These are phyloP conservation scores for Brasenia schreberi DNA, from an alignment of 164 flowering plant genomes.

Conservation along the genomic window DNA sequence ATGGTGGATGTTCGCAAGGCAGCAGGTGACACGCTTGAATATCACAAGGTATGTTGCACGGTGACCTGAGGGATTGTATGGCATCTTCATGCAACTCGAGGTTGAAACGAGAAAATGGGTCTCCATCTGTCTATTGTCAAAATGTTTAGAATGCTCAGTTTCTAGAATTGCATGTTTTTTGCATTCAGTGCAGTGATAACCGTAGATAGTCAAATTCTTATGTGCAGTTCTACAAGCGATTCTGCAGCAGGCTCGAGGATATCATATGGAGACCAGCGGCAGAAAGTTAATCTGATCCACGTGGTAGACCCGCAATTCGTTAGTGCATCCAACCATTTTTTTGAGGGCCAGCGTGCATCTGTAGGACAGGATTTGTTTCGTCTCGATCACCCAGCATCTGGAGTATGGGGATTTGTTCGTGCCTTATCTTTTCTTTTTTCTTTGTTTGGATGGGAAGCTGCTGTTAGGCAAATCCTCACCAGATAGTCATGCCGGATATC, in stretches of 20 bases:
- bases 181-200: background rate
- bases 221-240: slow-evolving; percentile 74
- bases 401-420: too few species aligned
- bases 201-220: background rate
- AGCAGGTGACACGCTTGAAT: slow-evolving; percentile 91
- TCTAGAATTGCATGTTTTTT: background rate
- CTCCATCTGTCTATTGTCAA: too few species aligned
- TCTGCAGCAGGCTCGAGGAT: slow-evolving; percentile 50
- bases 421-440: too few species aligned
- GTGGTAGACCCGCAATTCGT: slow-evolving; percentile 22
- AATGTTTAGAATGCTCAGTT: background rate
- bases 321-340: slow-evolving; percentile 13
- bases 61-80: background rate
- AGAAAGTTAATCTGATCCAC: slow-evolving; percentile 18
- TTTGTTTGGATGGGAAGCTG: too few species aligned
- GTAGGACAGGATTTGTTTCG: too few species aligned
- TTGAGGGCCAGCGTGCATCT: too few species aligned
- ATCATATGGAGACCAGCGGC: slow-evolving; percentile 69
- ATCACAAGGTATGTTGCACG: slow-evolving; percentile 63
- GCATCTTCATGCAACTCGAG: background rate
- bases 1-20: slow-evolving; percentile 98
- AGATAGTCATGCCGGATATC: too few species aligned
- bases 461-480: too few species aligned
- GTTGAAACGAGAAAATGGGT: background rate
- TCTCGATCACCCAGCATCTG: too few species aligned